These are phyloP conservation scores for Alternaria angustiovoidea DNA, from an alignment of 2,329 filamentous ascomycete genomes.

Conservation along the genomic window DNA sequence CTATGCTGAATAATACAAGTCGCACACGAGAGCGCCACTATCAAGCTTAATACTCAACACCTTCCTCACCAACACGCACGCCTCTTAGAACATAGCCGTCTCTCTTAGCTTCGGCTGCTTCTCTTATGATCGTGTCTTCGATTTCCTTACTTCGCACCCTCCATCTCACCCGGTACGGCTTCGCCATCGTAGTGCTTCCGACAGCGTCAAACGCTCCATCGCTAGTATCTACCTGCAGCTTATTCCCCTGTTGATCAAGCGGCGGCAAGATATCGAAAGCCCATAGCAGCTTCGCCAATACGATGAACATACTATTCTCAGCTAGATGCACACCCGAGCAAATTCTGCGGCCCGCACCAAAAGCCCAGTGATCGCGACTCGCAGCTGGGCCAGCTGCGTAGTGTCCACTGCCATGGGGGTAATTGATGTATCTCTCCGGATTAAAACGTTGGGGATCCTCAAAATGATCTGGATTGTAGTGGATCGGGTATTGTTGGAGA, in stretches of 20 bases:
- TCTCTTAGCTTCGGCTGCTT: slow-evolving; percentile 37
- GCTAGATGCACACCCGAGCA: slow-evolving; percentile 56
- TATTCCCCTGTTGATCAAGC: slow-evolving; percentile 46
- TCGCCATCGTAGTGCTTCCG: slow-evolving; percentile 45
- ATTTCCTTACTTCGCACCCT: slow-evolving; percentile 33
- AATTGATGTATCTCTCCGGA: slow-evolving; percentile 54
- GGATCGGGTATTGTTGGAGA: slow-evolving; percentile 40
- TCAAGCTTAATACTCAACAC: slow-evolving; percentile 23
- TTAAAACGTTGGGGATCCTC: slow-evolving; percentile 51
- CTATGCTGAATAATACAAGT: not conserved
- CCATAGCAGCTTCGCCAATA: slow-evolving; percentile 57
- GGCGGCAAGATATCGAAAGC: slow-evolving; percentile 57
- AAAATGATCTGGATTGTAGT: slow-evolving; percentile 50
- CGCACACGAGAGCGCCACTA: not conserved
- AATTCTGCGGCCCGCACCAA: slow-evolving; percentile 55
- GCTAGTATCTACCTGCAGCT: slow-evolving; percentile 46
- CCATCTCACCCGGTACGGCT: slow-evolving; percentile 40
- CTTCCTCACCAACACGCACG: slow-evolving; percentile 39
- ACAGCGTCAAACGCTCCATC: slow-evolving; percentile 45
- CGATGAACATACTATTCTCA: slow-evolving; percentile 54
- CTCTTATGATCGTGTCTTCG: slow-evolving; percentile 29
- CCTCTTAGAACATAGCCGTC: slow-evolving; percentile 46
- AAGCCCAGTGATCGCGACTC: slow-evolving; percentile 46
- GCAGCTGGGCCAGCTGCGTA: slow-evolving; percentile 47
- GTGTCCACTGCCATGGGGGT: slow-evolving; percentile 37